Conservation (phyloP, 202 grass and related monocot genomes). For the Alloteropsis angusta region DNA sequence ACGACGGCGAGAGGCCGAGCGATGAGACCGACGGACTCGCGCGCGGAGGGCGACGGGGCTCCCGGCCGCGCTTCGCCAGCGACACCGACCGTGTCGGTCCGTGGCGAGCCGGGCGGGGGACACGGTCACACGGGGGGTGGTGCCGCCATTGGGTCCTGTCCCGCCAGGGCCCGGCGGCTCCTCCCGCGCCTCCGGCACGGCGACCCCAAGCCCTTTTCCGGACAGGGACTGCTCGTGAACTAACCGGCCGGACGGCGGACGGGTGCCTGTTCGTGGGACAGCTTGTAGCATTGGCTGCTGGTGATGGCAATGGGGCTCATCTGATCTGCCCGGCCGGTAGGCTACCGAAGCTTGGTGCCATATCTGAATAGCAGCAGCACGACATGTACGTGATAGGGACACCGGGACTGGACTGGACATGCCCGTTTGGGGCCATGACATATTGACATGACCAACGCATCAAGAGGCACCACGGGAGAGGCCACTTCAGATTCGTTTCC, state of each 20-base stretch:
- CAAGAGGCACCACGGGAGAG: background rate
- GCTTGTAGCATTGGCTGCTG: background rate
- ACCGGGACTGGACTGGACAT: background rate
- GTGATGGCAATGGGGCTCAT: background rate
- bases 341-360: background rate
- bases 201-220: background rate
- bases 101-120: background rate
- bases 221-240: conserved; percentile 22
- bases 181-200: background rate
- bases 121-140: background rate
- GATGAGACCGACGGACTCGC: background rate
- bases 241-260: background rate
- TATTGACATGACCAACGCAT: background rate
- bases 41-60: background rate
- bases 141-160: background rate
- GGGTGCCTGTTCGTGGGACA: background rate
- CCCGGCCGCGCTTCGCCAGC: background rate
- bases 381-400: background rate
- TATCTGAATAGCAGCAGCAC: background rate
- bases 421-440: background rate
- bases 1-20: background rate
- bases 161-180: background rate
- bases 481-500: background rate
- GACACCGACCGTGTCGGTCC: background rate
- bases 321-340: background rate